These are phyloP conservation scores for Diddensiella caesifluorescens DNA, from an alignment of 805 yeast species.

Conservation along the genomic window DNA sequence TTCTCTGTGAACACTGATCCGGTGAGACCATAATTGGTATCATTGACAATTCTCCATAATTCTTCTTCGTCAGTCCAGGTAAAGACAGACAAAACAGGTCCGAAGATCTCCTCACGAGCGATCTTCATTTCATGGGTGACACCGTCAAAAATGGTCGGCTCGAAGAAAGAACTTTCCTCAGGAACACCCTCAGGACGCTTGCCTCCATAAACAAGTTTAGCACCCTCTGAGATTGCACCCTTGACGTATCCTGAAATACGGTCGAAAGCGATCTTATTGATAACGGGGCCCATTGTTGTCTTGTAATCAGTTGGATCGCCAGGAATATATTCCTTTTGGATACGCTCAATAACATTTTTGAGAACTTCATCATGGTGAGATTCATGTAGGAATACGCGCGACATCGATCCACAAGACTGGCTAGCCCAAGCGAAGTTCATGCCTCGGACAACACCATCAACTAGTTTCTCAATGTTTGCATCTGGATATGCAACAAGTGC, in stretches of 20 bases:
- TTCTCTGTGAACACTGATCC: conserved; percentile 74
- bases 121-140: conserved; percentile 60
- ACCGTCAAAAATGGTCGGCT: conserved; percentile 73
- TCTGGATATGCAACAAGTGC: conserved; percentile 85
- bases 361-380: conserved; percentile 71
- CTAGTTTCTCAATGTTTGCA: conserved; percentile 60
- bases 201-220: conserved; percentile 77
- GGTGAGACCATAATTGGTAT: conserved; percentile 72
- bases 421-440: conserved; percentile 85
- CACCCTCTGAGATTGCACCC: conserved; percentile 77
- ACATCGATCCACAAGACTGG: conserved; percentile 92
- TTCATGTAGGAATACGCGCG: conserved; percentile 85
- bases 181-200: conserved; percentile 33
- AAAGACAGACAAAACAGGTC: conserved; percentile 75
- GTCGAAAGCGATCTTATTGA: conserved; percentile 67
- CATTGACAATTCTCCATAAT: conserved; percentile 63
- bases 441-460: conserved; percentile 84
- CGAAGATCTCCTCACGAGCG: conserved; percentile 78
- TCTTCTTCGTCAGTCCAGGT: conserved; percentile 63
- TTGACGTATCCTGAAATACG: conserved; percentile 71
- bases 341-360: conserved; percentile 43
- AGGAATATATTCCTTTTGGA: conserved; percentile 42
- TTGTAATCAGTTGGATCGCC: conserved; percentile 79
- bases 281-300: conserved; percentile 85
- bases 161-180: conserved; percentile 57